phyloP scores from a whole-genome alignment of 176 grass and related monocot species.

The Triticum dicoccoides region DNA sequence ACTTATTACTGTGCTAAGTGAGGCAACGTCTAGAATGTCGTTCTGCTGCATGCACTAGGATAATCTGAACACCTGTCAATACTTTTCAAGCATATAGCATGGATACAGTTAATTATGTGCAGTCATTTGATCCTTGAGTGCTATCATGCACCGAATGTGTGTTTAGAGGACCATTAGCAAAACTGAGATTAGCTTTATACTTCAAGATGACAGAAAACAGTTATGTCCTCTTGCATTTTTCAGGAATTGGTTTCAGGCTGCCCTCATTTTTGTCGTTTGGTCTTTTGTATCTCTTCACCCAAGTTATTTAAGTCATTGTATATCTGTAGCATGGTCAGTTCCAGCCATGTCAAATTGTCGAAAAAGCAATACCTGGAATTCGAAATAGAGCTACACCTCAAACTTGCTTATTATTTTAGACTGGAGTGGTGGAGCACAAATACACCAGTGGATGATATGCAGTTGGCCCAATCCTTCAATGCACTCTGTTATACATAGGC shows the following conservation, averaged over 20 bases:
- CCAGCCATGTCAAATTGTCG: constrained; percentile 12
- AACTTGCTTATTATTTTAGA: background rate
- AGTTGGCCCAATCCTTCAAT: background rate
- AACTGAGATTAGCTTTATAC: background rate
- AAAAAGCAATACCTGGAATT: background rate
- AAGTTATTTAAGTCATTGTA: background rate
- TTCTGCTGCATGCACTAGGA: background rate
- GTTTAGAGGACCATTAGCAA: background rate
- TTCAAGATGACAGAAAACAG: constrained; percentile 5
- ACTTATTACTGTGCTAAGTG: background rate
- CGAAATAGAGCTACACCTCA: background rate
- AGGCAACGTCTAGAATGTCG: background rate
- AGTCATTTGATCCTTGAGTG: constrained; percentile 1
- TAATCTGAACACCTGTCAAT: background rate
- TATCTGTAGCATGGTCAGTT: background rate
- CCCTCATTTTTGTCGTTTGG: background rate
- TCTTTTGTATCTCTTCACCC: background rate
- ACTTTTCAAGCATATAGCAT: background rate
- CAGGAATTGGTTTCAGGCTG: background rate
- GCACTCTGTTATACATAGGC: background rate
- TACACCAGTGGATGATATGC: background rate
- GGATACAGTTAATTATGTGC: background rate
- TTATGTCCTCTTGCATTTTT: background rate
- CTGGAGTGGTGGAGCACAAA: background rate
- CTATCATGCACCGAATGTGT: background rate